phyloP scores from a whole-genome alignment of 2,329 filamentous ascomycete genomes.

The Fusarium veterinarium region DNA sequence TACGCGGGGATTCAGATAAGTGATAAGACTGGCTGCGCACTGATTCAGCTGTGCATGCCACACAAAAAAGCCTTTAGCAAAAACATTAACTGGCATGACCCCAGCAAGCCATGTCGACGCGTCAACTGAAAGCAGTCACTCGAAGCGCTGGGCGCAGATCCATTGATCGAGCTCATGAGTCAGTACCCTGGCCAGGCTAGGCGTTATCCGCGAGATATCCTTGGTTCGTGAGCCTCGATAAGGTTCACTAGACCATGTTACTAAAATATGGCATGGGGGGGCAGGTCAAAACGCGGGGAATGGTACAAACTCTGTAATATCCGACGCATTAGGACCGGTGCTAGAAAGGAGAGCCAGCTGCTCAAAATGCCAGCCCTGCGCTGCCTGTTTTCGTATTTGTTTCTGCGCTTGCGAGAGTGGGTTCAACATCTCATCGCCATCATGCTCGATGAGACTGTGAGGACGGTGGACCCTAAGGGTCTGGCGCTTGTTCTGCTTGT shows the following conservation, averaged over 20 bases:
- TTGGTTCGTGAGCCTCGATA: neutral
- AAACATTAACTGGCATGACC: no score
- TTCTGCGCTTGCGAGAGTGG: neutral
- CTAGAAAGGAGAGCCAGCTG: neutral
- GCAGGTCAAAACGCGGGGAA: neutral
- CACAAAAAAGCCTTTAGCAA: neutral
- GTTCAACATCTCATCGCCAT: neutral
- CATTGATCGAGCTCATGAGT: neutral
- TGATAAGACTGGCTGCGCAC: no score
- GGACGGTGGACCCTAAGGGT: slow-evolving; percentile 8
- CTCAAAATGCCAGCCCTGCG: neutral
- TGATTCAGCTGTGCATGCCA: neutral
- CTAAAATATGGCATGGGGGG: neutral
- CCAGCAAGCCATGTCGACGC: neutral
- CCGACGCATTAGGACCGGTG: neutral
- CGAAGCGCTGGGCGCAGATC: neutral
- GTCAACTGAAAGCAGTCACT: neutral
- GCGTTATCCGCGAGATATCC: neutral
- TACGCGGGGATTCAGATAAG: neutral
- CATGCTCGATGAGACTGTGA: slow-evolving; percentile 16
- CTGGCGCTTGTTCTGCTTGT: slow-evolving; percentile 8
- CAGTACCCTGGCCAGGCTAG: neutral
- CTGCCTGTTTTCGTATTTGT: neutral
- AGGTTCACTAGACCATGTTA: neutral
- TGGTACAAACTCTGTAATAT: neutral